These are phyloP conservation scores for Hypoxylon cercidicola DNA, from an alignment of 495 filamentous ascomycete genomes.

Conservation along the genomic window DNA sequence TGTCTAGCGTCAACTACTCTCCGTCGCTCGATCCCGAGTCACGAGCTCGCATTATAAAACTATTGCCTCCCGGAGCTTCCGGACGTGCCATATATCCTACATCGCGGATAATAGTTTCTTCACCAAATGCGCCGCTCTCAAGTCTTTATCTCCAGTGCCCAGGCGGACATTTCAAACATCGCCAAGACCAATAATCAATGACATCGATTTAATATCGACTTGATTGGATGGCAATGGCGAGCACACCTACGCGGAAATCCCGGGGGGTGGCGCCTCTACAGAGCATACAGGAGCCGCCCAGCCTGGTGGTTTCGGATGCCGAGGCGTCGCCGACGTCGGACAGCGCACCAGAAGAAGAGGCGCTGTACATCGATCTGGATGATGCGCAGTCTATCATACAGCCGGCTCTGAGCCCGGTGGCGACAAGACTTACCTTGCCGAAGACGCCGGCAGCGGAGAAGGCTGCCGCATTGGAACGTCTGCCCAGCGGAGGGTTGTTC, in stretches of 20 bases:
- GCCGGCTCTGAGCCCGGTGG: constrained; percentile 76
- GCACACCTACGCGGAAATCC: constrained; percentile 16
- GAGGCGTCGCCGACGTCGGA: constrained; percentile 44
- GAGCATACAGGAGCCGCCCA: constrained; percentile 26
- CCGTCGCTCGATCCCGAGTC: constrained; percentile 24
- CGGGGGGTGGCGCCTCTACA: constrained; percentile 7
- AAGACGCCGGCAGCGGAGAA: constrained; percentile 81
- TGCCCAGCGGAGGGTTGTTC: constrained; percentile 66
- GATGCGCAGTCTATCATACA: constrained; percentile 75
- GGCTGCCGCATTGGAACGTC: constrained; percentile 69
- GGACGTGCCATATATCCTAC: constrained; percentile 19
- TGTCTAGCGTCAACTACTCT: constrained; percentile 23
- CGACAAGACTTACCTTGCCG: constrained; percentile 76
- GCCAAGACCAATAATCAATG: constrained; percentile 21
- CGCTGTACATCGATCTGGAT: constrained; percentile 58
- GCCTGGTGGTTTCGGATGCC: constrained; percentile 31
- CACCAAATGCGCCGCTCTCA: constrained; percentile 23
- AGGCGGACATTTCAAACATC: constrained; percentile 11
- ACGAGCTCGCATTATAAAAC: constrained; percentile 22
- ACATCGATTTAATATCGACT: constrained; percentile 29
- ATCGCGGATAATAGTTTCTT: constrained; percentile 8
- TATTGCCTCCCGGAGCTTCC: constrained; percentile 33
- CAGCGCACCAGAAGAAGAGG: constrained; percentile 45
- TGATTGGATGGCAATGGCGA: constrained; percentile 31
- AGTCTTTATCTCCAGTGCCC: constrained; percentile 3